These are phyloP conservation scores for Sparassis latifolia DNA, from an alignment of 1,284 basidiomycete genomes.

Conservation along the genomic window DNA sequence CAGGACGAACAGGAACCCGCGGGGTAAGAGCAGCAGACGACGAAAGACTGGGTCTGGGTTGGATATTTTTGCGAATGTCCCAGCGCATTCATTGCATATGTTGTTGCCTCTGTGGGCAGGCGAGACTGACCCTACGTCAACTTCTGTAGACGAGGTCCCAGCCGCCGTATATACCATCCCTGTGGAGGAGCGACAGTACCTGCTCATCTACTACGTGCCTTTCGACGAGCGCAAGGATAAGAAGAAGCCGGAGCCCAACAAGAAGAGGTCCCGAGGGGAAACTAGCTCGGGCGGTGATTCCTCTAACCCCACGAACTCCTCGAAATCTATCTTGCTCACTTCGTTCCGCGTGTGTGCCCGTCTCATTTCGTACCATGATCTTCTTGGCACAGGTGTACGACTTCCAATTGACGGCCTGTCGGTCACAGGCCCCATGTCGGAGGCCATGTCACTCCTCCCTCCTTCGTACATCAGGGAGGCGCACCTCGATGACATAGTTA, in stretches of 20 bases:
- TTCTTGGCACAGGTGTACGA: constrained; percentile 64
- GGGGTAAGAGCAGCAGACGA: constrained; percentile 26
- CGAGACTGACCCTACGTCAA: constrained; percentile 48
- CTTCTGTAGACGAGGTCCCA: constrained; percentile 20
- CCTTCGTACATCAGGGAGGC: constrained; percentile 25
- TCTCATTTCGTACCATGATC: constrained; percentile 58
- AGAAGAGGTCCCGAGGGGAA: constrained; percentile 26
- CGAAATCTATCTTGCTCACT: constrained; percentile 43
- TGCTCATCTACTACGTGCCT: constrained; percentile 68
- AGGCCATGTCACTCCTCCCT: constrained; percentile 43
- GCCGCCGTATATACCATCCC: constrained; percentile 33
- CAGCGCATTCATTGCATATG: constrained; percentile 69
- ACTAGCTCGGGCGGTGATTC: constrained; percentile 25
- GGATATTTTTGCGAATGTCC: constrained; percentile 53
- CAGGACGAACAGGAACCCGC: constrained; percentile 22
- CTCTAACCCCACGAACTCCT: constrained; percentile 23
- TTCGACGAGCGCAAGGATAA: constrained; percentile 28
- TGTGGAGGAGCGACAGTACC: constrained; percentile 53
- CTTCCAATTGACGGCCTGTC: constrained; percentile 65
- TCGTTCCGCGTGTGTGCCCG: constrained; percentile 64
- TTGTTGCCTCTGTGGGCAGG: constrained; percentile 75
- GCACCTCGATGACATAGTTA: constrained; percentile 33
- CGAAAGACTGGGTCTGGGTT: constrained; percentile 26
- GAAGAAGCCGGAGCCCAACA: constrained; percentile 28
- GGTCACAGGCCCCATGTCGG: constrained; percentile 53